phyloP scores from a whole-genome alignment of 2,329 filamentous ascomycete genomes.

The Ophiocordyceps sinensis region DNA sequence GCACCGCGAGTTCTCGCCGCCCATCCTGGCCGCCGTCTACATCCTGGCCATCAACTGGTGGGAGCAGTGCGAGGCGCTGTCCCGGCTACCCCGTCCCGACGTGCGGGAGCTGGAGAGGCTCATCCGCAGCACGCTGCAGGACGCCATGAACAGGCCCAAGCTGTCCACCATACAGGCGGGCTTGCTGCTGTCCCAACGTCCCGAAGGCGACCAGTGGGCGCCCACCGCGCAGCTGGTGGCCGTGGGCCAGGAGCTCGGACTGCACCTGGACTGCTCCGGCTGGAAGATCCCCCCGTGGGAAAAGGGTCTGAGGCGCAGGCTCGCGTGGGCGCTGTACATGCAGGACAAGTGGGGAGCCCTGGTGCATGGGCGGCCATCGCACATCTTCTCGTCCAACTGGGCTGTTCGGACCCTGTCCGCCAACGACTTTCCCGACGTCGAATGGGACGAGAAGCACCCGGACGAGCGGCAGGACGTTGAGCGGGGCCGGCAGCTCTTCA shows the following conservation, averaged over 20 bases:
- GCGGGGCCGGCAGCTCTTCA: constrained; percentile 55
- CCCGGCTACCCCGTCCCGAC: constrained; percentile 52
- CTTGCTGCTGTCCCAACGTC: constrained; percentile 57
- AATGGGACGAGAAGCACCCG: constrained; percentile 45
- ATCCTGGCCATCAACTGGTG: constrained; percentile 82
- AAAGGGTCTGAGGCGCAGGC: constrained; percentile 65
- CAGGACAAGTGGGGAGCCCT: constrained; percentile 86
- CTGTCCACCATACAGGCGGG: constrained; percentile 69
- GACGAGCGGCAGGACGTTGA: constrained; percentile 53
- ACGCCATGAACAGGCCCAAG: constrained; percentile 71
- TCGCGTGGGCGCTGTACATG: constrained; percentile 88
- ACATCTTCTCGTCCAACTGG: constrained; percentile 58
- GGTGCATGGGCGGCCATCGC: constrained; percentile 73
- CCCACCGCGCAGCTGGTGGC: constrained; percentile 79
- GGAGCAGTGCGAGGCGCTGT: constrained; percentile 56
- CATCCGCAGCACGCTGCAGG: constrained; percentile 55
- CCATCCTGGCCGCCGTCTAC: constrained; percentile 67
- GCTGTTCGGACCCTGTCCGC: constrained; percentile 51
- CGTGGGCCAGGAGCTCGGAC: constrained; percentile 71
- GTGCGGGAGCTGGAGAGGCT: constrained; percentile 59
- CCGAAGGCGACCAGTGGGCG: constrained; percentile 68
- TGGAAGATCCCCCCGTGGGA: constrained; percentile 90
- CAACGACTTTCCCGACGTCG: constrained; percentile 61
- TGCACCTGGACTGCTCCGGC: constrained; percentile 73
- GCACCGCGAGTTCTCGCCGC: constrained; percentile 60